These are phyloP conservation scores for Coniosporium tulheliwenetii DNA, from an alignment of 2,329 filamentous ascomycete species.

Conservation along the genomic window DNA sequence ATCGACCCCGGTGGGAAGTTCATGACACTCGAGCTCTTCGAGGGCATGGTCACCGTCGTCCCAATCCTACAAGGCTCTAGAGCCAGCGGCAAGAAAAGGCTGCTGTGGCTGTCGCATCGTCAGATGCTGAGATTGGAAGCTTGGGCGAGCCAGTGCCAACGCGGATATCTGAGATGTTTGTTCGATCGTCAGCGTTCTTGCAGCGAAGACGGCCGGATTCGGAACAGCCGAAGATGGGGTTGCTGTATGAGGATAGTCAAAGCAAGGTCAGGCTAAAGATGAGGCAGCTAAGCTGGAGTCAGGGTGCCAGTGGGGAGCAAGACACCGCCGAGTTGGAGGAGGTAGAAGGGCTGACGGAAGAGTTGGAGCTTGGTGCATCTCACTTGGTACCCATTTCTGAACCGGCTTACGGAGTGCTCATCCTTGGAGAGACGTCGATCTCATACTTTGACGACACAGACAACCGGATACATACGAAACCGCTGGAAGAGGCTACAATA, in stretches of 20 bases:
- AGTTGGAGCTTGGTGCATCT: slow-evolving; percentile 43
- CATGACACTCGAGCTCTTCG: slow-evolving; percentile 52
- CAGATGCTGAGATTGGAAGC: slow-evolving; percentile 34
- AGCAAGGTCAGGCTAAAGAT: slow-evolving; percentile 39
- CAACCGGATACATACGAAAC: slow-evolving; percentile 47
- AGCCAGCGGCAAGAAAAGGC: slow-evolving; percentile 30
- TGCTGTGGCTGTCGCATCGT: too few relatives aligned
- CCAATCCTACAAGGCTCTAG: slow-evolving; percentile 35
- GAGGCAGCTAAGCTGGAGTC: slow-evolving; percentile 36
- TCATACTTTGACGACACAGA: slow-evolving; percentile 71
- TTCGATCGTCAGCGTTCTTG: slow-evolving; percentile 50
- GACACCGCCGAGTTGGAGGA: slow-evolving; percentile 38
- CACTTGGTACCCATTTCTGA: slow-evolving; percentile 45
- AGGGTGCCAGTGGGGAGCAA: slow-evolving; percentile 29
- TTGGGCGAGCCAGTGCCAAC: slow-evolving; percentile 46
- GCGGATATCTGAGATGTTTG: slow-evolving; percentile 50
- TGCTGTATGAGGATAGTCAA: slow-evolving; percentile 49
- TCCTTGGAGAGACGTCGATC: slow-evolving; percentile 49
- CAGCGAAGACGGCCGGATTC: slow-evolving; percentile 31
- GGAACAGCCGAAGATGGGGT: slow-evolving; percentile 43
- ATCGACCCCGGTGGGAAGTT: slow-evolving; percentile 65
- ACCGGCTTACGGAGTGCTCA: slow-evolving; percentile 34
- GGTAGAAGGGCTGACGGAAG: slow-evolving; percentile 32
- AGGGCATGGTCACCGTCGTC: slow-evolving; percentile 50
- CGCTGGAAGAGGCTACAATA: slow-evolving; percentile 59